Evolutionary conservation across 179 eudicot species (phyloP), one percentile per base, ranked within the genome.

Genomic region (Vitellaria paradoxa): DNA sequence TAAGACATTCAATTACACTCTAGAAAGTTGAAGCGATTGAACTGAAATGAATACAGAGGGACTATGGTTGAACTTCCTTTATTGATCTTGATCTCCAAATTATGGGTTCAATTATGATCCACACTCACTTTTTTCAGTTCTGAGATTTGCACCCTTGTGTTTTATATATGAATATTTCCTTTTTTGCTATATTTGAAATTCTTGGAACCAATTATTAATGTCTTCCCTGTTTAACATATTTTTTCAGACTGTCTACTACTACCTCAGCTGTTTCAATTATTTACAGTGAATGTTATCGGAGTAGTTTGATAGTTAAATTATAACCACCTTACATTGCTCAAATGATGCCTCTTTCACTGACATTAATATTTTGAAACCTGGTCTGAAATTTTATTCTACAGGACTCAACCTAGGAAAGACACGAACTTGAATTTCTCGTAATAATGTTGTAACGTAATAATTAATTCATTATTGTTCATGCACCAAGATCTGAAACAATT

Each of bases 401-500:
- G 4, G 14, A 53, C 57, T 53, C 57, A 53, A 53, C 57, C 15
- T 15, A 53, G 14, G 15, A 53, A 53, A 53, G 57, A 53, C 14
- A 11, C 11, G 57, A 53, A 53, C 14, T 53, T 53, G 57, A 53
- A 53, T 53, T 53, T 12, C 14, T 53, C 4, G 4, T 53, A 53
- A 15, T 53, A 11, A 11, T 11, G 57, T 11, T 15, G 14, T 53
- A 53, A 53, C 37, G 37, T 30, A 30, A 30, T 30, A 30, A 30
- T 30, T 30, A 30, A 30, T 30, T 30, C 37, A 30, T 53, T 53
- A 53, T 30, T 30, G 14, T 53, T 53, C 49, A 69, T 13, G 75
- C 72, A 17, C 83, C 82, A 0, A 59, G 83, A 2, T 64, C 77
- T 0, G 66, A 70, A 0, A 81, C 62, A 11, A 87, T 73, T 30